Evolutionary conservation across 2,329 filamentous ascomycete genomes (phyloP).

Genomic region (Aspergillus neotritici): DNA sequence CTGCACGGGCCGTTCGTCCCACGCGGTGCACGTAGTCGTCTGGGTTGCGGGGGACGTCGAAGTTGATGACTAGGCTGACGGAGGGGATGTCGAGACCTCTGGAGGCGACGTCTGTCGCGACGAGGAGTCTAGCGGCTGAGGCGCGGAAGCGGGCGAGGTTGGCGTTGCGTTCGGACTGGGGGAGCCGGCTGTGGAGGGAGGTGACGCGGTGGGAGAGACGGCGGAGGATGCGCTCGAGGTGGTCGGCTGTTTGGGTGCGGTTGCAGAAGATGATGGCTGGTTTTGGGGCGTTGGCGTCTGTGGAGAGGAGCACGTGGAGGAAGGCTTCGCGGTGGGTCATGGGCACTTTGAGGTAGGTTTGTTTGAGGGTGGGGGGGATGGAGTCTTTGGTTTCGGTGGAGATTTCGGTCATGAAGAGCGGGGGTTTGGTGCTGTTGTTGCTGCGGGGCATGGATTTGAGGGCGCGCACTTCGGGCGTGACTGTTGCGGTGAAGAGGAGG

Average conservation of each 20-base stretch:
- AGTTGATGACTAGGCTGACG: constrained; percentile 86
- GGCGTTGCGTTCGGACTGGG: constrained; percentile 75
- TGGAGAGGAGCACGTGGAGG: constrained; percentile 80
- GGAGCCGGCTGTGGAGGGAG: constrained; percentile 79
- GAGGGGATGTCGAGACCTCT: constrained; percentile 93
- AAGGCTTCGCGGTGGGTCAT: constrained; percentile 94
- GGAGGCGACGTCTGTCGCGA: constrained; percentile 91
- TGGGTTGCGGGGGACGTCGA: constrained; percentile 89
- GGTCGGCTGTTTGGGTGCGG: constrained; percentile 78
- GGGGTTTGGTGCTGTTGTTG: constrained; percentile 54
- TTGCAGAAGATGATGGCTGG: constrained; percentile 93
- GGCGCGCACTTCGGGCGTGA: constrained; percentile 85
- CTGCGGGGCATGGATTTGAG: constrained; percentile 70
- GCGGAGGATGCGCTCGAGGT: constrained; percentile 81
- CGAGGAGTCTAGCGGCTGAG: constrained; percentile 77
- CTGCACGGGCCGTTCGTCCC: constrained; percentile 89
- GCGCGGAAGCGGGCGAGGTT: constrained; percentile 92
- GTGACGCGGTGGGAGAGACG: constrained; percentile 85
- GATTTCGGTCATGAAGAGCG: constrained; percentile 85
- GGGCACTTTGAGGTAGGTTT: constrained; percentile 81
- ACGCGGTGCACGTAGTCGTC: constrained; percentile 98
- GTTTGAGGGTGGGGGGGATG: constrained; percentile 72
- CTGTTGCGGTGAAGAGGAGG: constrained; percentile 89
- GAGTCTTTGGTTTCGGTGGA: constrained; percentile 62
- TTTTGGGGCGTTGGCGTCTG: constrained; percentile 66